Percentiles rank a stretch among this genome's conserved stretches.
These are phyloP conservation scores for Colletotrichum limetticola DNA, from an alignment of 2,329 filamentous ascomycete genomes.

Conservation along the genomic window DNA sequence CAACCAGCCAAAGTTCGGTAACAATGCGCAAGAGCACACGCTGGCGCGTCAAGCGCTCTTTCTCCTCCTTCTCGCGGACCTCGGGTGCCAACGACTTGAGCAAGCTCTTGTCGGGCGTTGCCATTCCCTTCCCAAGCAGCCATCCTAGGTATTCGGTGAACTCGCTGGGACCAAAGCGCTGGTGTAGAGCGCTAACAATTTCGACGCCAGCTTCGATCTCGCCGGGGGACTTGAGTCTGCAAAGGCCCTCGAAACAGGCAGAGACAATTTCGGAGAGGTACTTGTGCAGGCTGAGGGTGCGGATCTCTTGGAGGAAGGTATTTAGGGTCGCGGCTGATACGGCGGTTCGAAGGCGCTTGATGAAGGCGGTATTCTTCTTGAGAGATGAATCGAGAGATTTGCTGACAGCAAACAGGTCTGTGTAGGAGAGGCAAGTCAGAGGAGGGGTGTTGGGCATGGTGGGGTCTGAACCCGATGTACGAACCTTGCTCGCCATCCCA, in stretches of 20 bases:
- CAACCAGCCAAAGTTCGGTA: conserved; percentile 95
- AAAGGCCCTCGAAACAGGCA: conserved; percentile 93
- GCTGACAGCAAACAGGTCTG: conserved; percentile 82
- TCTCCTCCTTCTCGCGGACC: conserved; percentile 92
- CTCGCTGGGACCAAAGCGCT: conserved; percentile 89
- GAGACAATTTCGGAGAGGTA: conserved; percentile 98
- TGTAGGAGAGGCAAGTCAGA: conserved; percentile 23
- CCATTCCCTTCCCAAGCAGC: conserved; percentile 90
- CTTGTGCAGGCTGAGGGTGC: conserved; percentile 90
- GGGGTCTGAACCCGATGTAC: conserved; percentile 38
- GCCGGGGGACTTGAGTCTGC: conserved; percentile 89
- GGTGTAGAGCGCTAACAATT: conserved; percentile 93
- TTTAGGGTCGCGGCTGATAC: conserved; percentile 82
- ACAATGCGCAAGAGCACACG: conserved; percentile 88
- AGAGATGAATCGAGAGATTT: conserved; percentile 90
- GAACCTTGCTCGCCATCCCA: conserved; percentile 91
- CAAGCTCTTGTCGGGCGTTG: conserved; percentile 85
- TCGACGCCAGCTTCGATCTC: conserved; percentile 93
- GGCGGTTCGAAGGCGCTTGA: conserved; percentile 92
- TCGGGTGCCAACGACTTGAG: conserved; percentile 84
- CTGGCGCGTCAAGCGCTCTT: conserved; percentile 88
- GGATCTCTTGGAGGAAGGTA: conserved; percentile 91
- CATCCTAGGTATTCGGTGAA: conserved; percentile 94
- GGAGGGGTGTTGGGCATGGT: conserved; percentile 9
- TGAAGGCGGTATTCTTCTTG: conserved; percentile 98